Evolutionary conservation across 306 rosid species (phyloP).

Genomic region (Delonix regia): DNA sequence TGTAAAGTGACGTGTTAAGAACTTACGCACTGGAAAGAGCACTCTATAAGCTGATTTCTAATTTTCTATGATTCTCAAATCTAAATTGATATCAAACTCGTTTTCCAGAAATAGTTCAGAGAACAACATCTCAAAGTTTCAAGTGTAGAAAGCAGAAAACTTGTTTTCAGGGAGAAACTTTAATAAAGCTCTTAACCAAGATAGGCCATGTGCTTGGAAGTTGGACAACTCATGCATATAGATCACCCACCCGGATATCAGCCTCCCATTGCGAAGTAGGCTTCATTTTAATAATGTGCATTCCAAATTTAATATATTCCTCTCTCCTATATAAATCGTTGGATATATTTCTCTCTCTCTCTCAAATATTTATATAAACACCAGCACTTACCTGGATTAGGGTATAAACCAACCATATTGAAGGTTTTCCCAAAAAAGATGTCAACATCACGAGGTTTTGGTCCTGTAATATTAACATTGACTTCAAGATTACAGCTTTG

Average conservation of each 20-base stretch:
- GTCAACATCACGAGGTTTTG: neutral
- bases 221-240: conserved; percentile 7
- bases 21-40: neutral
- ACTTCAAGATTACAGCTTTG: neutral
- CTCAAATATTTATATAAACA: too few relatives aligned
- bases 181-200: neutral
- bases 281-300: neutral
- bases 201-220: neutral
- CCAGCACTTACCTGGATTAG: too few relatives aligned
- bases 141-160: neutral
- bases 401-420: too few relatives aligned
- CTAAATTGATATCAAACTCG: neutral
- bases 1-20: neutral
- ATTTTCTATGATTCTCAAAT: neutral
- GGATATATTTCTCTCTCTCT: neutral
- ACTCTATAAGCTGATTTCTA: neutral
- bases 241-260: neutral
- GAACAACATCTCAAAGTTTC: neutral
- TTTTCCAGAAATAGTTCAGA: neutral
- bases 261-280: neutral
- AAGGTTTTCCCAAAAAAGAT: neutral
- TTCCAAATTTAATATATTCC: neutral
- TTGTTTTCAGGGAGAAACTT: too few relatives aligned
- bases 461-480: neutral
- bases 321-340: too few relatives aligned